phyloP scores from a whole-genome alignment of 768 basidiomycete species.

The Asterophora parasitica region DNA sequence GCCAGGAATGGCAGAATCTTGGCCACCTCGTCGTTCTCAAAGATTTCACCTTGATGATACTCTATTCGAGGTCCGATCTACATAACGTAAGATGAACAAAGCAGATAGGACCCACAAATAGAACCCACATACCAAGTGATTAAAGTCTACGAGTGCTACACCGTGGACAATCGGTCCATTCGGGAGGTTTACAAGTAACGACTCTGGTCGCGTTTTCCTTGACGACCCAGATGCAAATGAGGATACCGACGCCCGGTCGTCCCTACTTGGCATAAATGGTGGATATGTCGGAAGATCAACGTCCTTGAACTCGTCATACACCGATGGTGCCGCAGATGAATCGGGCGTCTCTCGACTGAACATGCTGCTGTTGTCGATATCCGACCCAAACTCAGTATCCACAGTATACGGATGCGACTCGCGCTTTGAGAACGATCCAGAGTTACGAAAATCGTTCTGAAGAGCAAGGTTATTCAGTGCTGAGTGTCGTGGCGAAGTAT shows the following conservation, averaged over 20 bases:
- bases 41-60: conserved; percentile 71
- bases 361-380: conserved; percentile 49
- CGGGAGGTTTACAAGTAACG: conserved; percentile 59
- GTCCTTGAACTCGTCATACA: conserved; percentile 35
- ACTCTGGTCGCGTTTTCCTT: conserved; percentile 74
- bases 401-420: conserved; percentile 43
- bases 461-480: conserved; percentile 18
- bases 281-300: conserved; percentile 51
- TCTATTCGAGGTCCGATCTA: conserved; percentile 94
- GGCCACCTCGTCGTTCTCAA: conserved; percentile 79
- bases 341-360: conserved; percentile 48
- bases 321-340: conserved; percentile 48
- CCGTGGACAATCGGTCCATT: conserved; percentile 70
- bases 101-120: not conserved
- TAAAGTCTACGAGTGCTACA: conserved; percentile 91
- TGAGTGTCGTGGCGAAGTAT: conserved; percentile 46
- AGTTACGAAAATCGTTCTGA: conserved; percentile 16
- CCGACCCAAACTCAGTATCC: conserved; percentile 51
- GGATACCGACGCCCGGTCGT: conserved; percentile 51
- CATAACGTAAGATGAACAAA: not conserved
- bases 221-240: conserved; percentile 66
- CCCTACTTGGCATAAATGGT: conserved; percentile 40
- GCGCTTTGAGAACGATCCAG: conserved; percentile 31
- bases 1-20: conserved; percentile 93
- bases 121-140: conserved; percentile 69